These are phyloP conservation scores for Thinopyrum elongatum DNA, from an alignment of 176 grass and related monocot genomes.

Conservation along the genomic window DNA sequence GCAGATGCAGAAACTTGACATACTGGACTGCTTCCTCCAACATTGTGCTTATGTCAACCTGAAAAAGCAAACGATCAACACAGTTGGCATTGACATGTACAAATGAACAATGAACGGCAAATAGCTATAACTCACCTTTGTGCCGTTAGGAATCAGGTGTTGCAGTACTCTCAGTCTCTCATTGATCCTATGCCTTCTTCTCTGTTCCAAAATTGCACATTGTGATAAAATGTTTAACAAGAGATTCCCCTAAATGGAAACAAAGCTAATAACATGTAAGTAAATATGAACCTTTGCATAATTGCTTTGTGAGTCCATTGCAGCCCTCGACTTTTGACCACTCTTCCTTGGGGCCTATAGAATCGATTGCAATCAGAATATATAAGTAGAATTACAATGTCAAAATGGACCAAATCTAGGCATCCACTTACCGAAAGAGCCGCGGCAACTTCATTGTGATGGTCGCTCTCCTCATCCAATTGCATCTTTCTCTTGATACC, in stretches of 20 bases:
- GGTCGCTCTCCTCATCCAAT: not conserved
- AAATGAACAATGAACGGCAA: not conserved
- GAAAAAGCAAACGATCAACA: slow-evolving; percentile 5
- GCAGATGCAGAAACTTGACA: slow-evolving; percentile 65
- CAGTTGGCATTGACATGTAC: not conserved
- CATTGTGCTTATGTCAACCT: slow-evolving; percentile 78
- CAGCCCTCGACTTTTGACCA: not conserved
- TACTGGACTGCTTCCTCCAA: slow-evolving; percentile 61
- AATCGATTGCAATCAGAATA: not conserved
- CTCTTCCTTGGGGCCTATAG: not conserved
- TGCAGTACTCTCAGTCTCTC: slow-evolving; percentile 54
- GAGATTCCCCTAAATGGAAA: not conserved
- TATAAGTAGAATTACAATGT: not conserved
- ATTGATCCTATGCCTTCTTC: slow-evolving; percentile 64
- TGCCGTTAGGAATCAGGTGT: slow-evolving; percentile 55
- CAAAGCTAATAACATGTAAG: not conserved
- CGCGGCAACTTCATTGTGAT: not conserved
- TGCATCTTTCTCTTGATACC: slow-evolving; percentile 1
- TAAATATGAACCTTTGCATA: not conserved
- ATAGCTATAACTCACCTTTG: slow-evolving; percentile 39
- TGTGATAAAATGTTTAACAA: not conserved
- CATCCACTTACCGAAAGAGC: not conserved
- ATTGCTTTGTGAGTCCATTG: not conserved
- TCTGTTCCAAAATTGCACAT: slow-evolving; percentile 14
- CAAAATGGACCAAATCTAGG: not conserved